Percentiles rank a stretch among this genome's conserved stretches.
Conservation (phyloP, 129 eudicot genomes). For the Artemisia argyi region DNA sequence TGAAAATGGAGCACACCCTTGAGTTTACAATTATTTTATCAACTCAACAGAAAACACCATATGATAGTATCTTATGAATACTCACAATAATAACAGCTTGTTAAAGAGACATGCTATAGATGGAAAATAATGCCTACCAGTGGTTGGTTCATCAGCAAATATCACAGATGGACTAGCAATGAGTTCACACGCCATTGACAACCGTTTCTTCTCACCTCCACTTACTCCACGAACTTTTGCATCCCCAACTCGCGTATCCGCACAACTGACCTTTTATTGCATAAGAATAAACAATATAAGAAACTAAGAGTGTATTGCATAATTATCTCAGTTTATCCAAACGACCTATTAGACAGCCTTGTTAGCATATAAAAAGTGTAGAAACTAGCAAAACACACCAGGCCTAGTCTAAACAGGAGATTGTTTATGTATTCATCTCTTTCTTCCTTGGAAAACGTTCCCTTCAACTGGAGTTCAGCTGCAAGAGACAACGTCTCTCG, state of each 20-base stretch:
- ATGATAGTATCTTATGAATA: background rate
- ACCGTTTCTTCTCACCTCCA: conserved; percentile 96
- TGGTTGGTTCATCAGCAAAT: conserved; percentile 99
- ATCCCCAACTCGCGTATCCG: conserved; percentile 96
- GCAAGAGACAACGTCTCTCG: conserved; percentile 98
- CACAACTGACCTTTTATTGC: conserved; percentile 82
- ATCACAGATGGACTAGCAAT: conserved; percentile 98
- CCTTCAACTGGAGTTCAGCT: conserved; percentile 94
- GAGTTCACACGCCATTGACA: conserved; percentile 95
- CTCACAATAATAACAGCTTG: background rate
- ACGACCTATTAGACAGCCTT: background rate
- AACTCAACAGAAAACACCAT: background rate
- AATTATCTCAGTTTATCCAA: conserved; percentile 5
- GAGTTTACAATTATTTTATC: too few relatives aligned
- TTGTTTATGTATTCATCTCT: conserved; percentile 82
- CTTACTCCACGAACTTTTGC: conserved; percentile 99
- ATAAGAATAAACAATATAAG: conserved; percentile 9
- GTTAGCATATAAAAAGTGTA: conserved; percentile 2
- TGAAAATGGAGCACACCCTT: too few relatives aligned
- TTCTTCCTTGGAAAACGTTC: conserved; percentile 64
- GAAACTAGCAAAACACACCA: conserved; percentile 58
- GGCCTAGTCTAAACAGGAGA: conserved; percentile 77
- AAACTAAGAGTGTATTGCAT: background rate
- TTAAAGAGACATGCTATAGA: conserved; percentile 8
- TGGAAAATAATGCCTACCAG: conserved; percentile 52